Evolutionary conservation across 495 filamentous ascomycete species (phyloP).

Genomic region (Annulohypoxylon bovei): DNA sequence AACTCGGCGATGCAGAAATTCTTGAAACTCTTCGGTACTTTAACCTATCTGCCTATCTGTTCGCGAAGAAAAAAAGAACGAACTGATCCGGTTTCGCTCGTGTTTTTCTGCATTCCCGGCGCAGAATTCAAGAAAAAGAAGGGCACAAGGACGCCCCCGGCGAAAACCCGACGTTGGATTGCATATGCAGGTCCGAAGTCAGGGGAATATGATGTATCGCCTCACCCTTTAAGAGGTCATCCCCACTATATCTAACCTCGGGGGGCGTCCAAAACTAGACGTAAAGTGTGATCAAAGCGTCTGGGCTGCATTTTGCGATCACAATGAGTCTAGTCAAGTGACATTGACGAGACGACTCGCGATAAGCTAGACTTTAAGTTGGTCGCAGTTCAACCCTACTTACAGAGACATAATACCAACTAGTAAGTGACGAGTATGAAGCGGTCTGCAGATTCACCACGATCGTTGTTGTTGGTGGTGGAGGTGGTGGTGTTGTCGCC

Average conservation of each 20-base stretch:
- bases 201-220: constrained; percentile 40
- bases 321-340: constrained; percentile 30
- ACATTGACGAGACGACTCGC: constrained; percentile 22
- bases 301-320: constrained; percentile 33
- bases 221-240: constrained; percentile 24
- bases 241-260: constrained; percentile 32
- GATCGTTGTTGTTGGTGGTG: not conserved
- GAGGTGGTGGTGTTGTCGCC: constrained; percentile 1
- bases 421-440: constrained; percentile 19
- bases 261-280: constrained; percentile 36
- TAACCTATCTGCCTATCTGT: constrained; percentile 11
- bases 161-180: constrained; percentile 38
- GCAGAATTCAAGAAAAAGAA: constrained; percentile 11
- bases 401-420: not conserved
- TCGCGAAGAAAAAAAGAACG: not conserved
- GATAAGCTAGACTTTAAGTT: constrained; percentile 10
- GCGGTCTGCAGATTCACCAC: constrained; percentile 11
- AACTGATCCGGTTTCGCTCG: constrained; percentile 32
- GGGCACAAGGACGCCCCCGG: constrained; percentile 14
- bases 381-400: constrained; percentile 21
- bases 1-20: constrained; percentile 15
- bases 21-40: constrained; percentile 24
- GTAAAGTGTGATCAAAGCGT: constrained; percentile 35
- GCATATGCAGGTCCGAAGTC: constrained; percentile 43
- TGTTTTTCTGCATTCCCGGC: constrained; percentile 13